phyloP scores from a whole-genome alignment of 2,329 filamentous ascomycete genomes.

The Cercospora sp. region DNA sequence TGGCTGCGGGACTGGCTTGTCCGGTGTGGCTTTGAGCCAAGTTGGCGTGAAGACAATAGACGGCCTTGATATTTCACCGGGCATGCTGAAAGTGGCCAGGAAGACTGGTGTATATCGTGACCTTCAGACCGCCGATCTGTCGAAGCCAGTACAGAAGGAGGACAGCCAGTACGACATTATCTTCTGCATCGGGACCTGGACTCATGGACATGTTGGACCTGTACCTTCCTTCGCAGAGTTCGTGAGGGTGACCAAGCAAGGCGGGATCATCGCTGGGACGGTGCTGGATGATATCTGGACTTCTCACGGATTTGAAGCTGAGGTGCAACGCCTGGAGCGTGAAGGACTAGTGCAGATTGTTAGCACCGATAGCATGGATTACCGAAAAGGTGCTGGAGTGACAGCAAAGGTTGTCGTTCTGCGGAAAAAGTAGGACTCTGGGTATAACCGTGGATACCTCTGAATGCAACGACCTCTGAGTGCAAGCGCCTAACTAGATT shows the following conservation, averaged over 20 bases:
- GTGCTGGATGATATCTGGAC: conserved; percentile 55
- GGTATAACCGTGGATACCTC: no score
- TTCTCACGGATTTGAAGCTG: conserved; percentile 50
- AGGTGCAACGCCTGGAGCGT: conserved; percentile 44
- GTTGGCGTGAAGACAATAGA: conserved; percentile 50
- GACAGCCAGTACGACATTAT: conserved; percentile 53
- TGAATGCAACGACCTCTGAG: no score
- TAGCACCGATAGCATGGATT: conserved; percentile 35
- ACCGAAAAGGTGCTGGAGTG: conserved; percentile 33
- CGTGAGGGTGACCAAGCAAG: conserved; percentile 49
- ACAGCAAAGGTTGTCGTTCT: conserved; percentile 32
- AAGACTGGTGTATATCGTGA: conserved; percentile 52
- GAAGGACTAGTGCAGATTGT: conserved; percentile 43
- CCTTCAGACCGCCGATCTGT: conserved; percentile 51
- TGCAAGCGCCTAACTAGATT: no score
- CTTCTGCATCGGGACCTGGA: conserved; percentile 57
- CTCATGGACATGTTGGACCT: conserved; percentile 57
- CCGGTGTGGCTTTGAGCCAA: conserved; percentile 50
- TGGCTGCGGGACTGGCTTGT: conserved; percentile 56
- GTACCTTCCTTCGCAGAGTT: conserved; percentile 52
- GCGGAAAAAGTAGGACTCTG: conserved; percentile 26
- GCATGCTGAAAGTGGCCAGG: conserved; percentile 55
- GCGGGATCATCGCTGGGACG: conserved; percentile 54
- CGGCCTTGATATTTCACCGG: conserved; percentile 54
- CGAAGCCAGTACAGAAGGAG: conserved; percentile 43